Conservation (phyloP, 208 protist genomes). For the Crithidia fasciculata region DNA sequence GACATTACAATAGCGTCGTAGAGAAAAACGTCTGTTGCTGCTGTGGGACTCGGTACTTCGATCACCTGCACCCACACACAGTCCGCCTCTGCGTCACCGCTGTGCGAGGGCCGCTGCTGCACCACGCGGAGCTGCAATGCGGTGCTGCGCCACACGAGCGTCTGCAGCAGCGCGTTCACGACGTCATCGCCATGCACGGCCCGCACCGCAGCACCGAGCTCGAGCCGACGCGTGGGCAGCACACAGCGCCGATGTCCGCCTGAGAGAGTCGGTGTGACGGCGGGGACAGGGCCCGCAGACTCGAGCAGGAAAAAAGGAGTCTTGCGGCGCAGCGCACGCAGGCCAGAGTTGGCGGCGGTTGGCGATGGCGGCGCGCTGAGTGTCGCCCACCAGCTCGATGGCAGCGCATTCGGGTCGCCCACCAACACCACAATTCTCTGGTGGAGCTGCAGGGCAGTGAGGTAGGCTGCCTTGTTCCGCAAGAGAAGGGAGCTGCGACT, state of each 20-base stretch:
- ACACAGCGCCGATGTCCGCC: not conserved
- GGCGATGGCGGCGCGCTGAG: not conserved
- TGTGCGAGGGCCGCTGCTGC: not conserved
- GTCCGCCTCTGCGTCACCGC: not conserved
- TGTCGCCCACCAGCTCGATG: not conserved
- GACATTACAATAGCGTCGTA: conserved; percentile 20
- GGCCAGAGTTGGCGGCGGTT: not conserved
- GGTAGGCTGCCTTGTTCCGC: not conserved
- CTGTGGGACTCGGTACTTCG: not conserved
- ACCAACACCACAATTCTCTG: conserved; percentile 2
- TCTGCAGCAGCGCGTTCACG: not conserved
- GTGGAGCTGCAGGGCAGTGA: not conserved
- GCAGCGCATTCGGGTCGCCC: not conserved
- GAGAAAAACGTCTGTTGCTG: not conserved
- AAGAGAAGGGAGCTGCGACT: not conserved
- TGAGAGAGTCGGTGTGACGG: not conserved
- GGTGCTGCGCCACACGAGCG: not conserved
- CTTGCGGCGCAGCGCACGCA: conserved; percentile 8
- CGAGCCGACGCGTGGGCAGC: conserved; percentile 3
- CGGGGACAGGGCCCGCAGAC: not conserved
- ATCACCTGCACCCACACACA: conserved; percentile 12
- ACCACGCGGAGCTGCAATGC: conserved; percentile 2
- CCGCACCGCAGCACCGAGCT: not conserved
- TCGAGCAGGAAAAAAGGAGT: conserved; percentile 14
- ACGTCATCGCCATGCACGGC: not conserved